A percentile compares a stretch with the other conserved stretches of the same genome.
These are phyloP conservation scores for Xylaria sp. DNA, from an alignment of 2,329 filamentous ascomycete species.

Conservation along the genomic window DNA sequence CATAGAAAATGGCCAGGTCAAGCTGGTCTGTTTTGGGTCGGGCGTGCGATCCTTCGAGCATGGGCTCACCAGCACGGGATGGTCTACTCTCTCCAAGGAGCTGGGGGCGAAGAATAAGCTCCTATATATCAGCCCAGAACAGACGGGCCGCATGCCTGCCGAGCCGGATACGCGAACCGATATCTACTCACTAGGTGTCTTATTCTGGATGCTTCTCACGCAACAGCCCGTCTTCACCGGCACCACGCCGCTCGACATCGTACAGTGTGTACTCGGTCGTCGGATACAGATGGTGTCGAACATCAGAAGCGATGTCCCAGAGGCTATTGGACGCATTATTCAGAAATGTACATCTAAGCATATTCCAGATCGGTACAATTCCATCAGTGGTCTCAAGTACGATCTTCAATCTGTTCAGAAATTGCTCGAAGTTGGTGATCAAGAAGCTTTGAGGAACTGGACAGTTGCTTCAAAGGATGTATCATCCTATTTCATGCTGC, in stretches of 20 bases:
- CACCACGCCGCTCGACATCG: slow-evolving; percentile 76
- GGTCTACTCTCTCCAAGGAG: slow-evolving; percentile 77
- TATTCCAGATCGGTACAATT: slow-evolving; percentile 83
- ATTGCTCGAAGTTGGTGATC: slow-evolving; percentile 70
- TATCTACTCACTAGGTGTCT: slow-evolving; percentile 83
- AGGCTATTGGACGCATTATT: slow-evolving; percentile 74
- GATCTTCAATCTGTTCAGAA: slow-evolving; percentile 72
- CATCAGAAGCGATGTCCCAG: slow-evolving; percentile 76
- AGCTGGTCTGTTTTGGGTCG: slow-evolving; percentile 78
- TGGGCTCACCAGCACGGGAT: slow-evolving; percentile 77
- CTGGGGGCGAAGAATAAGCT: slow-evolving; percentile 83
- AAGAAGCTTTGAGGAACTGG: slow-evolving; percentile 64
- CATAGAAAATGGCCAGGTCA: slow-evolving; percentile 62
- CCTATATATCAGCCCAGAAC: slow-evolving; percentile 87
- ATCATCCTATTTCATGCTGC: slow-evolving; percentile 86
- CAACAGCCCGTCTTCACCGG: slow-evolving; percentile 77
- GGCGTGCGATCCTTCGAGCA: slow-evolving; percentile 86
- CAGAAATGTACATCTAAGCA: slow-evolving; percentile 90
- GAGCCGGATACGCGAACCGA: slow-evolving; percentile 90
- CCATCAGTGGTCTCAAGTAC: slow-evolving; percentile 76
- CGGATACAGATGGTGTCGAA: slow-evolving; percentile 71
- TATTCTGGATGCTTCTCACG: slow-evolving; percentile 82
- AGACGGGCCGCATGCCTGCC: slow-evolving; percentile 86
- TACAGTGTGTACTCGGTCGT: slow-evolving; percentile 79
- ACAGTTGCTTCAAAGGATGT: slow-evolving; percentile 78